Percentiles rank a stretch among this genome's conserved stretches.
These are phyloP conservation scores for Auricularia cornea DNA, from an alignment of 768 basidiomycete species.

Conservation along the genomic window DNA sequence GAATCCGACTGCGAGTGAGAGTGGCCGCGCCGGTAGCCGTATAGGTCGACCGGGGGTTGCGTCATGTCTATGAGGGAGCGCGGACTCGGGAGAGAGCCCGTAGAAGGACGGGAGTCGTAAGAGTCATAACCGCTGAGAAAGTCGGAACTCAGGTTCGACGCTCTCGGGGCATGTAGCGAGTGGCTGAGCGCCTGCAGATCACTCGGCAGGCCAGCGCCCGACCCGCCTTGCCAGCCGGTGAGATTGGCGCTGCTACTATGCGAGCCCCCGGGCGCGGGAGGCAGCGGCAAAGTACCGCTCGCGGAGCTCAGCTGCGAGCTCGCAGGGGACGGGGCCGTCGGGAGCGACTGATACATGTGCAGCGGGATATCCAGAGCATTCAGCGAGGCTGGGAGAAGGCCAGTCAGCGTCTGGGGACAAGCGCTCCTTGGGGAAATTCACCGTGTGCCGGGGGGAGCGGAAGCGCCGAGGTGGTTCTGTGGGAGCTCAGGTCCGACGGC, in stretches of 20 bases:
- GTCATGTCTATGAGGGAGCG: background rate
- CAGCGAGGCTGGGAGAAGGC: background rate
- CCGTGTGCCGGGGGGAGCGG: background rate
- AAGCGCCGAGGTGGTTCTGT: background rate
- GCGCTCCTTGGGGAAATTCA: background rate
- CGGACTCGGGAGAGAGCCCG: background rate
- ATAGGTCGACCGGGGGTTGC: background rate
- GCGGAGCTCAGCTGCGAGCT: background rate
- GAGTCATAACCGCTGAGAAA: background rate
- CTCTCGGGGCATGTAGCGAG: background rate
- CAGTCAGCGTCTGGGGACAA: background rate
- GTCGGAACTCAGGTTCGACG: background rate
- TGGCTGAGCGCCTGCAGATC: background rate
- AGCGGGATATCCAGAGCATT: background rate
- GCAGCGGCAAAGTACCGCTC: too few species aligned
- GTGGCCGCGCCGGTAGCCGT: background rate
- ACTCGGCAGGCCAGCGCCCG: background rate
- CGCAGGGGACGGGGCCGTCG: background rate
- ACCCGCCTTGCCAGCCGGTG: background rate
- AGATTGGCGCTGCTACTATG: background rate
- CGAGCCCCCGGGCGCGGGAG: background rate
- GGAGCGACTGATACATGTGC: background rate
- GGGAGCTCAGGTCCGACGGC: background rate
- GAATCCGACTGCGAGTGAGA: conserved; percentile 2
- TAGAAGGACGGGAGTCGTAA: background rate